Percentiles rank a stretch among this genome's conserved stretches.
Evolutionary conservation across 495 filamentous ascomycete genomes (phyloP).

Genomic region (Penicillium silybi): DNA sequence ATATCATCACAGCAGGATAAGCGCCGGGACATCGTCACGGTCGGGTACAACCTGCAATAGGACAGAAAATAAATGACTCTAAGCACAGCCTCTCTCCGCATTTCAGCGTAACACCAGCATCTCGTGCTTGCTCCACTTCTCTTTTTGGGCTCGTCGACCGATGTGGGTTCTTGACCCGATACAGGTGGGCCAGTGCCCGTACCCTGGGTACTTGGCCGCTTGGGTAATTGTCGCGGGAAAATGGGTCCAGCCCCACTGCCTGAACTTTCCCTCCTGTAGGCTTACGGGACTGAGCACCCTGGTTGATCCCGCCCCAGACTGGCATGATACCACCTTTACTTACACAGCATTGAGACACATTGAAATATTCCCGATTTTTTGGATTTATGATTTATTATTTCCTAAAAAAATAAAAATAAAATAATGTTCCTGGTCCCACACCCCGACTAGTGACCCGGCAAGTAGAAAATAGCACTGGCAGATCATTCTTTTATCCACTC

Average conservation of each 20-base stretch:
- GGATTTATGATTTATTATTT: constrained; percentile 1
- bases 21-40: not conserved
- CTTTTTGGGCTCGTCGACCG: constrained; percentile 10
- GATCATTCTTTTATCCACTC: constrained; percentile 46
- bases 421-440: constrained; percentile 32
- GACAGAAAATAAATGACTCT: not conserved
- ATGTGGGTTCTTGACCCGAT: constrained; percentile 5
- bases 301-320: constrained; percentile 27
- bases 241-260: not conserved
- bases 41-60: not conserved
- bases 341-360: constrained; percentile 13
- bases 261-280: not conserved
- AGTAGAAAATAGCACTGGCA: constrained; percentile 34
- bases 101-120: constrained; percentile 8
- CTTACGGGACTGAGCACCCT: constrained; percentile 12
- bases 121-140: constrained; percentile 10
- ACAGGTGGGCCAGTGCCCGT: constrained; percentile 5
- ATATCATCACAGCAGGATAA: not conserved
- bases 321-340: constrained; percentile 10
- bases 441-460: constrained; percentile 30
- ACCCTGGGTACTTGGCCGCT: constrained; percentile 9
- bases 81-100: constrained; percentile 11
- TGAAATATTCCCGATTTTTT: not conserved
- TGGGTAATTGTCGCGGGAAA: not conserved
- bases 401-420: not conserved